These are phyloP conservation scores for Zygoascus ofunaensis DNA, from an alignment of 805 yeast species.

Conservation along the genomic window DNA sequence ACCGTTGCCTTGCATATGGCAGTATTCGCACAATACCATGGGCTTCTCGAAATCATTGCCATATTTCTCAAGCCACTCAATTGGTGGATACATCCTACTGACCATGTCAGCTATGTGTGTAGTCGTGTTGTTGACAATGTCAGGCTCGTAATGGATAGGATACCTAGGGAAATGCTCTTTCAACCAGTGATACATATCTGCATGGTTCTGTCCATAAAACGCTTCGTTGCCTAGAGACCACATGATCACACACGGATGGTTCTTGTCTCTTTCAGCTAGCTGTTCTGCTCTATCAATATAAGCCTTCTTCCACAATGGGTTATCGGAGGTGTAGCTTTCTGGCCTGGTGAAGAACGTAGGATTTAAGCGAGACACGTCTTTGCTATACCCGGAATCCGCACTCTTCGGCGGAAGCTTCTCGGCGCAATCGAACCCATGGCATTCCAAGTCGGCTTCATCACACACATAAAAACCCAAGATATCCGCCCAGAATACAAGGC, in stretches of 20 bases:
- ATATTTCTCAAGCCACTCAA: conserved; percentile 19
- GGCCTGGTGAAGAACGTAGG: conserved; percentile 15
- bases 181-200: conserved; percentile 24
- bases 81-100: conserved; percentile 29
- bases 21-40: conserved; percentile 30
- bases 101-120: conserved; percentile 23
- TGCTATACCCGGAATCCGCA: no score
- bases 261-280: conserved; percentile 28
- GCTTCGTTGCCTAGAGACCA: conserved; percentile 37
- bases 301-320: conserved; percentile 28
- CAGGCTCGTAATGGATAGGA: conserved; percentile 32
- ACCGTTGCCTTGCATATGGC: conserved; percentile 34
- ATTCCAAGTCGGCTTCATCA: conserved; percentile 33
- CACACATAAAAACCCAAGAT: conserved; percentile 30
- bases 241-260: conserved; percentile 30
- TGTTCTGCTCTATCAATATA: conserved; percentile 30
- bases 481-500: conserved; percentile 27
- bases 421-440: conserved; percentile 27
- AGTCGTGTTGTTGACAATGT: conserved; percentile 19
- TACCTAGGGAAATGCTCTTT: conserved; percentile 23
- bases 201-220: conserved; percentile 29
- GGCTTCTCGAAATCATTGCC: conserved; percentile 23
- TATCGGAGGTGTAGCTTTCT: conserved; percentile 25
- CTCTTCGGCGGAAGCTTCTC: conserved; percentile 1
- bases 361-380: conserved; percentile 7